Base-by-base conservation (phyloP, 441 rosid genomes). In the Pelargonium citronellum region DNA sequence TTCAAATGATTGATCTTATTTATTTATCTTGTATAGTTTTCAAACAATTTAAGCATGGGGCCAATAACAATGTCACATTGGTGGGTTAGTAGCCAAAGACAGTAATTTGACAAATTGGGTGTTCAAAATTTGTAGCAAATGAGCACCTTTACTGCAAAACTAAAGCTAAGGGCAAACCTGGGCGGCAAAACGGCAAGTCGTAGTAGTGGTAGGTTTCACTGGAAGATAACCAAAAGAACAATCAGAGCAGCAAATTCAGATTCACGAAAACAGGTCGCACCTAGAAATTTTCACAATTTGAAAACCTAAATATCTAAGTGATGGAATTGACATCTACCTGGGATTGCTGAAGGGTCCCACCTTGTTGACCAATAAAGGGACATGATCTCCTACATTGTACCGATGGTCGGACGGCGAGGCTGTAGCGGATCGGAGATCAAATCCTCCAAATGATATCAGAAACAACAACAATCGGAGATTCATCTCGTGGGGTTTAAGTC, bases 141-240 rank as follows among this genome's bases (percentile, higher is more conserved):
- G 12, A 6, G 63, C 63, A 58, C 20, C 1, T 58, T 58, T 58
- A 58, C 30, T 17, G 30, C 63, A 58, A 58, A 58, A 34, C 22
- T 58, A 58, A 41, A 73, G 47, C 71, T 51, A 74, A 79, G 71
- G n/a, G 16, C 93, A 82, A 82, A 94, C 97, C 97, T 91, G 89
- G 89, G 64, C 44, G 77, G 80, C 97, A 94, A 67, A 89, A 88
- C 2, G 96, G 97, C 72, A 94, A 79, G 69, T 84, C 91, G 61
- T 88, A 87, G 78, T 83, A 94, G 44, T 69, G 79, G 74, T 94
- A 91, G n/a, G 95, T 88, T 87, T 86, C 98, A 77, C 96, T 89
- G 93, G 83, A 87, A 79, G 10, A 66, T 5, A 69, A 71, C 12
- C 39, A 43, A 53, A 58, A 13, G 8, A 11, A 73, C 69, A 27